These are phyloP conservation scores for Nicotiana noctiflora DNA, from an alignment of 257 asterid species.

Conservation along the genomic window DNA sequence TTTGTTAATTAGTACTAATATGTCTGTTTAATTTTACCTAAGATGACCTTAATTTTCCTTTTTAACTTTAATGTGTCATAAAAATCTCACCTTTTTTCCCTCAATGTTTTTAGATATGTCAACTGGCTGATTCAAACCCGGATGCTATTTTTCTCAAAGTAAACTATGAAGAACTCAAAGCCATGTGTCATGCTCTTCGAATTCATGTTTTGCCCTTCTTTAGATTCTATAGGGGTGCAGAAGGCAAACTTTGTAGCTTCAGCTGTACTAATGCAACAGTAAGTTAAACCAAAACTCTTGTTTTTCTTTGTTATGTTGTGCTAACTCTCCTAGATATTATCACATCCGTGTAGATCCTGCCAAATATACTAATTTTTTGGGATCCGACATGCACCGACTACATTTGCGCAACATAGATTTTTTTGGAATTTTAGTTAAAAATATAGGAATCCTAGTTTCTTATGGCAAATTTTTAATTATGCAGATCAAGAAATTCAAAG, in stretches of 20 bases:
- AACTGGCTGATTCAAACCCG: slow-evolving; percentile 73
- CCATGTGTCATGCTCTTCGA: slow-evolving; percentile 70
- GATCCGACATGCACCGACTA: too few relatives aligned
- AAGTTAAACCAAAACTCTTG: slow-evolving; percentile 10
- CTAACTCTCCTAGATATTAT: too few relatives aligned
- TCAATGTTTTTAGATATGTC: slow-evolving; percentile 58
- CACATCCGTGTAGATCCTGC: too few relatives aligned
- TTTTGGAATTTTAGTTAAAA: neutral
- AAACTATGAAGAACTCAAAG: slow-evolving; percentile 64
- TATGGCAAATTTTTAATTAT: neutral
- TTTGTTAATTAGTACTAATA: slow-evolving; percentile 1
- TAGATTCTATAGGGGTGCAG: slow-evolving; percentile 79
- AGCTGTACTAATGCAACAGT: slow-evolving; percentile 97
- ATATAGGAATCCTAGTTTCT: neutral
- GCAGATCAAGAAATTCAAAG: slow-evolving; percentile 90
- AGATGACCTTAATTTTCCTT: neutral
- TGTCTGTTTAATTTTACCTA: neutral
- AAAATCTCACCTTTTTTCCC: neutral
- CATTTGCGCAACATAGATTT: too few relatives aligned
- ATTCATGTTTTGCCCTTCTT: slow-evolving; percentile 88
- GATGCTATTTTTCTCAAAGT: slow-evolving; percentile 62
- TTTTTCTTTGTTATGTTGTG: too few relatives aligned
- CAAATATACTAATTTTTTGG: too few relatives aligned
- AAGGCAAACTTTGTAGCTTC: slow-evolving; percentile 73
- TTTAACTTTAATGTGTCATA: neutral